Conservation (phyloP, 2,329 filamentous ascomycete genomes). For the Pyrenochaeta sp. region DNA sequence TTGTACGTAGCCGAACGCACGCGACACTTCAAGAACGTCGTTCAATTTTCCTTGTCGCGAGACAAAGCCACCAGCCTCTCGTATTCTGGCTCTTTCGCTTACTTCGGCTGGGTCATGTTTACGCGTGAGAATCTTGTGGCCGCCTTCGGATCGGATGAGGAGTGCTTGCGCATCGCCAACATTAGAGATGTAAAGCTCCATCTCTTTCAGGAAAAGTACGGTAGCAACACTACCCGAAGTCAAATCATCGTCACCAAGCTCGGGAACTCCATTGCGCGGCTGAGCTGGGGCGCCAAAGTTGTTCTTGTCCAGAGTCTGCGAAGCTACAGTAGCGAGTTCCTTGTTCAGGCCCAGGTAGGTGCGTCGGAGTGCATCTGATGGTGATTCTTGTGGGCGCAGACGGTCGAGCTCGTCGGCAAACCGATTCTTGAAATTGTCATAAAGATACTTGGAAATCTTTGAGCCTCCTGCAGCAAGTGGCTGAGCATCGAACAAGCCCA, state of each 20-base stretch:
- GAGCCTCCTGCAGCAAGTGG: constrained; percentile 87
- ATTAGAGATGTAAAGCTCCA: constrained; percentile 92
- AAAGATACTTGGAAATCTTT: constrained; percentile 93
- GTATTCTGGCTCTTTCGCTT: constrained; percentile 83
- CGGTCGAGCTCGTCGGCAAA: constrained; percentile 83
- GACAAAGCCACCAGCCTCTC: constrained; percentile 94
- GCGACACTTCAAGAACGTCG: constrained; percentile 86
- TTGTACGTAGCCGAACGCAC: constrained; percentile 93
- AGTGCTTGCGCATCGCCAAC: constrained; percentile 97
- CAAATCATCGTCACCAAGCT: constrained; percentile 87
- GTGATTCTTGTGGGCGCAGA: constrained; percentile 74
- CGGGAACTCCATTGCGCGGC: constrained; percentile 74
- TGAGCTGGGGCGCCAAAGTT: constrained; percentile 52
- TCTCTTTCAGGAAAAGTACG: constrained; percentile 85
- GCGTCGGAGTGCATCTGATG: constrained; percentile 81
- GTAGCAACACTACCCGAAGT: constrained; percentile 91
- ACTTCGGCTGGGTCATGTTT: constrained; percentile 94
- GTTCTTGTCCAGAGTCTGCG: constrained; percentile 77
- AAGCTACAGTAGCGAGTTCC: constrained; percentile 85
- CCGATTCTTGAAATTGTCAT: constrained; percentile 91
- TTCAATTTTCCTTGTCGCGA: constrained; percentile 94
- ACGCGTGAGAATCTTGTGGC: constrained; percentile 80
- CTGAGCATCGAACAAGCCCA: constrained; percentile 97
- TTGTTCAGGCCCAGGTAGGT: constrained; percentile 93
- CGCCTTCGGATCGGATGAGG: constrained; percentile 87